Evolutionary conservation across 208 protist genomes (phyloP).

Genomic region (Crithidia sp.): DNA sequence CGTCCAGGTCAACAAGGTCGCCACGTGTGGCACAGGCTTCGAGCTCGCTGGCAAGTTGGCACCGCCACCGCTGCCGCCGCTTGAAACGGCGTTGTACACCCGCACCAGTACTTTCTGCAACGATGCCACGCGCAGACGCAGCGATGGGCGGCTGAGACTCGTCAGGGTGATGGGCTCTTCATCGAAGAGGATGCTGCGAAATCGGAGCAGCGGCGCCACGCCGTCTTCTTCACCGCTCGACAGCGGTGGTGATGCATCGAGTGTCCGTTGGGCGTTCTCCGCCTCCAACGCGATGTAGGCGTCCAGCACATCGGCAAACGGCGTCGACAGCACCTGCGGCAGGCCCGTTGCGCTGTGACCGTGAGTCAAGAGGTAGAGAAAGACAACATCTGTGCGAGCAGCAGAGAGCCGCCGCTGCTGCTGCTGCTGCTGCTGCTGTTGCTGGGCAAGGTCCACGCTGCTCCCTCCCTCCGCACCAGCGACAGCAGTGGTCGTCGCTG

Average conservation of each 20-base stretch:
- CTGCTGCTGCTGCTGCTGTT: neutral
- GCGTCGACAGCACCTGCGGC: conserved; percentile 33
- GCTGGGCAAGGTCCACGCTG: no score
- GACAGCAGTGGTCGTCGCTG: neutral
- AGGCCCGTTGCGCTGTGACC: conserved; percentile 61
- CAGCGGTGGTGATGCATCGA: no score
- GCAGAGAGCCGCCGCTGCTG: conserved; percentile 38
- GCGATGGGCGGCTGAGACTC: conserved; percentile 19
- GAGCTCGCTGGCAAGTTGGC: conserved; percentile 13
- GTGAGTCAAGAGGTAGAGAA: conserved; percentile 65
- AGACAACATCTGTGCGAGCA: conserved; percentile 66
- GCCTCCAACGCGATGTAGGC: conserved; percentile 44
- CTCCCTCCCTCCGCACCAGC: neutral
- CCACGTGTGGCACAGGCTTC: conserved; percentile 33
- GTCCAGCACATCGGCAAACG: conserved; percentile 66
- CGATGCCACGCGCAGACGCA: conserved; percentile 44
- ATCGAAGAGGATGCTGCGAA: conserved; percentile 36
- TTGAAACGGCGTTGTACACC: neutral
- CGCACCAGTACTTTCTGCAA: conserved; percentile 52
- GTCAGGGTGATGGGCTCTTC: conserved; percentile 31
- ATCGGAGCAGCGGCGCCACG: neutral
- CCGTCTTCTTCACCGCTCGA: no score
- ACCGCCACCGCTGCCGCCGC: neutral
- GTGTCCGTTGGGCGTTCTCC: neutral
- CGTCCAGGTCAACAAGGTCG: conserved; percentile 69